Base-by-base conservation (phyloP, 2,329 filamentous ascomycete species). In the Tolypocladium capitatum region DNA sequence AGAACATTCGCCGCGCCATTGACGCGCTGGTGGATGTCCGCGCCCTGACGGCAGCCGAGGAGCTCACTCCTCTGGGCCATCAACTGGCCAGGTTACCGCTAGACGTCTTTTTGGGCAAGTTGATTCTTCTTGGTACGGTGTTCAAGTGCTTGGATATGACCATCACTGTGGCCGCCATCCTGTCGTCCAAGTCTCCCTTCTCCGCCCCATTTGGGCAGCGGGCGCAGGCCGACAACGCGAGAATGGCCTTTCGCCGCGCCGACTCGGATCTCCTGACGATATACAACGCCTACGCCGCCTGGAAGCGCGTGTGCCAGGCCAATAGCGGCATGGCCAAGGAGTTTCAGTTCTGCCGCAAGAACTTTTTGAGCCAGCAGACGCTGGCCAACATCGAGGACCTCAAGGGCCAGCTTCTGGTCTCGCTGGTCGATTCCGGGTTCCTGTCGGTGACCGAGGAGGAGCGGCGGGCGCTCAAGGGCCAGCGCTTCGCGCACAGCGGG, bases 141-240 rank as follows among this genome's bases (percentile, higher is more conserved):
- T 96, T 96, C 69, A 84, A 84, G 58, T 97, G 91, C 58, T 74
- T 97, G 4, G 92, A 98, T 65, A 90, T 91, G 63, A 81, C 86
- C 16, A 78, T 97, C 46, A 97, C 90, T 2, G 85, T 94, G 48
- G 92, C 94, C 7, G 91, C 92, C 8, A 91, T 95, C 27, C 68
- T 98, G 1, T 95, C 90, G 2, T 94, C 89, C 28, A 98, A 97
- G 62, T 94, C 90, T 0, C 92, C 91, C 0, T 97, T 97, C 62
- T 76, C 91, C 1, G 84, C 86, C 2, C 86, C 90, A 0, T 88
- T 95, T 63, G 86, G 88, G 2, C 84, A 89, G 43, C 82, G 86
- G 46, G 76, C 81, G 36, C 87, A 94, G 60, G 88, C 88, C 33
- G 86, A 96, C 55, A 79, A 82, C 21, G 84, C 87, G 1, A 79